Percentiles rank a stretch among this genome's conserved stretches.
Evolutionary conservation across 2,329 filamentous ascomycete species (phyloP).

Genomic region (Phialocephala subalpina): DNA sequence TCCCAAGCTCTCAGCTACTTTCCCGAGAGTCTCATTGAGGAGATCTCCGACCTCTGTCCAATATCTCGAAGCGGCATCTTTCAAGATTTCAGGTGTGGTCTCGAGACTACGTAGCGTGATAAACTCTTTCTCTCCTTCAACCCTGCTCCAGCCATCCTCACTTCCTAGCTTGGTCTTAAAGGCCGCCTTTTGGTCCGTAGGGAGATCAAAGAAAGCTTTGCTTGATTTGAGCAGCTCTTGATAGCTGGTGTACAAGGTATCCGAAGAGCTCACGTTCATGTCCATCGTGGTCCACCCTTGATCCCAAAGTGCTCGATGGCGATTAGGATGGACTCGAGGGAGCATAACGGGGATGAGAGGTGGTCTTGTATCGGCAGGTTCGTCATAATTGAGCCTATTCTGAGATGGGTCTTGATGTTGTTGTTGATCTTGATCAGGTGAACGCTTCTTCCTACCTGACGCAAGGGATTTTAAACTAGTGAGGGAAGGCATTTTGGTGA

Average conservation of each 20-base stretch:
- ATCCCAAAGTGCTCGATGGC: constrained; percentile 30
- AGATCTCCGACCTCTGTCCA: constrained; percentile 33
- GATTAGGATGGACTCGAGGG: constrained; percentile 29
- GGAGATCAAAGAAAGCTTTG: constrained; percentile 36
- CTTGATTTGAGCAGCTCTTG: constrained; percentile 34
- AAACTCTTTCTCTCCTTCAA: constrained; percentile 41
- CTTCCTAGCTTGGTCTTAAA: constrained; percentile 33
- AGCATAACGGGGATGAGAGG: constrained; percentile 29
- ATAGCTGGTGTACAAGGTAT: constrained; percentile 30
- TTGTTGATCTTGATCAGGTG: background rate
- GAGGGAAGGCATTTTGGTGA: background rate
- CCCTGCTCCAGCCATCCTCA: constrained; percentile 38
- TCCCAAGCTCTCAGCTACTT: constrained; percentile 36
- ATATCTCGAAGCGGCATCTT: constrained; percentile 29
- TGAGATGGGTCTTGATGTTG: background rate
- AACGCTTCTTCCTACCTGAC: background rate
- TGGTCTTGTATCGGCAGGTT: background rate
- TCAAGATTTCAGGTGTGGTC: constrained; percentile 30
- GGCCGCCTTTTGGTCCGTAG: constrained; percentile 30
- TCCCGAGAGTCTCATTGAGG: constrained; percentile 32
- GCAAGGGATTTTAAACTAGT: constrained; percentile 2
- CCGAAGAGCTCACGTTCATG: constrained; percentile 15
- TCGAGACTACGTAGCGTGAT: constrained; percentile 36
- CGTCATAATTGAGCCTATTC: background rate
- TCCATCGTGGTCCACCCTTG: constrained; percentile 40